Percentiles rank a stretch among this genome's conserved stretches.
Conservation (phyloP, 1,284 basidiomycete genomes). For the Chondrostereum purpureum region DNA sequence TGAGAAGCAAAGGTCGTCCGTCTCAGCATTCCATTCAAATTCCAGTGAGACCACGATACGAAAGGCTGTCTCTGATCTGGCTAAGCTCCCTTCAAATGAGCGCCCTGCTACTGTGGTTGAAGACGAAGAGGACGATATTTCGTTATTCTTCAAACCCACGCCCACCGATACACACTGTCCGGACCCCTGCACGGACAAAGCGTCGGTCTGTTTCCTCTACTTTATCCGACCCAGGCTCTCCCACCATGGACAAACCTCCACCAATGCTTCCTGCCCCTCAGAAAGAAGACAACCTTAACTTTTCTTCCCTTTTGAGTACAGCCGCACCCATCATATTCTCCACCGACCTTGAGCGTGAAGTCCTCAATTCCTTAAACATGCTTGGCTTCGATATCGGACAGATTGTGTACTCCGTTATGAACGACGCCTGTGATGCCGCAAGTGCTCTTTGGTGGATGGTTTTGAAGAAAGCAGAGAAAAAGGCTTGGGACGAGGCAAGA, state of each 20-base stretch:
- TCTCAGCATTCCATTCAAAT: constrained; percentile 33
- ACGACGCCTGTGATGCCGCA: constrained; percentile 87
- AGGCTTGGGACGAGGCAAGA: constrained; percentile 35
- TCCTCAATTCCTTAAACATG: constrained; percentile 70
- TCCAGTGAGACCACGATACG: constrained; percentile 50
- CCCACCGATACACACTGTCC: constrained; percentile 59
- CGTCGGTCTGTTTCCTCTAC: constrained; percentile 88
- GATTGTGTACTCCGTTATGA: constrained; percentile 87
- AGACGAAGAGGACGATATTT: constrained; percentile 26
- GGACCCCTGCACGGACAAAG: constrained; percentile 92
- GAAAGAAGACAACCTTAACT: constrained; percentile 45
- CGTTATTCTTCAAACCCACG: constrained; percentile 24
- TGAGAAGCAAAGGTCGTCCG: constrained; percentile 21
- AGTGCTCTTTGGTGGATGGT: constrained; percentile 98
- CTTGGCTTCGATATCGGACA: constrained; percentile 93
- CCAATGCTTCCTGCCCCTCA: constrained; percentile 34
- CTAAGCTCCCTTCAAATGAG: constrained; percentile 22
- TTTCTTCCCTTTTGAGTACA: constrained; percentile 63
- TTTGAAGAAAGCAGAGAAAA: constrained; percentile 71
- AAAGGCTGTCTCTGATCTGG: constrained; percentile 25
- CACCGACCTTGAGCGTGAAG: constrained; percentile 72
- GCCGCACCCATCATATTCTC: constrained; percentile 81
- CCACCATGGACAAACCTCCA: constrained; percentile 39
- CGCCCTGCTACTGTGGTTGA: constrained; percentile 42
- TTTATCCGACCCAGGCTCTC: constrained; percentile 26